These are phyloP conservation scores for Trametes sanguinea DNA, from an alignment of 768 basidiomycete genomes.

Conservation along the genomic window DNA sequence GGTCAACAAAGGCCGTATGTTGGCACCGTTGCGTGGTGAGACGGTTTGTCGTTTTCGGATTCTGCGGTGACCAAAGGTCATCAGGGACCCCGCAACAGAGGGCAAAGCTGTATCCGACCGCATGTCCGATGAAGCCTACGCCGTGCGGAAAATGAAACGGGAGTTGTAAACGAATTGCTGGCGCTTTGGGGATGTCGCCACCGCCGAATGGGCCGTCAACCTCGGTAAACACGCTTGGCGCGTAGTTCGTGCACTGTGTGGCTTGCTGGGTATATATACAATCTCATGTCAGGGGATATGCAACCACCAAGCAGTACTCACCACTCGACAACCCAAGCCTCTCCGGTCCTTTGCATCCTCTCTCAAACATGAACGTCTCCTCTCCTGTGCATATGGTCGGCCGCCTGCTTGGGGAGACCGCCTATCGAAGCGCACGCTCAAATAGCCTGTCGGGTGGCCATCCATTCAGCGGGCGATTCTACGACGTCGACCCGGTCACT, in stretches of 20 bases:
- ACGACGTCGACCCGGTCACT: slow-evolving; percentile 58
- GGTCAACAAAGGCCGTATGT: slow-evolving; percentile 15
- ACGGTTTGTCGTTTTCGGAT: slow-evolving; percentile 14
- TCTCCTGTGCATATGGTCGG: slow-evolving; percentile 28
- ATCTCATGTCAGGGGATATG: background rate
- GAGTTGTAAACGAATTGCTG: background rate
- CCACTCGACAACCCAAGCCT: background rate
- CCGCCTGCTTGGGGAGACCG: slow-evolving; percentile 17
- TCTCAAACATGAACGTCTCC: slow-evolving; percentile 22
- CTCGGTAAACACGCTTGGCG: background rate
- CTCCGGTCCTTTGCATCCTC: background rate
- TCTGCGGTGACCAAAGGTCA: slow-evolving; percentile 10
- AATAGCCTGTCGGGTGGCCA: background rate
- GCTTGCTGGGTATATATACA: slow-evolving; percentile 6
- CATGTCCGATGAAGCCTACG: slow-evolving; percentile 6
- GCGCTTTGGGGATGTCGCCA: background rate
- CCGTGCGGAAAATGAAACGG: slow-evolving; percentile 4
- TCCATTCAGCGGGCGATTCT: slow-evolving; percentile 36
- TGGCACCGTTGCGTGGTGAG: slow-evolving; percentile 5
- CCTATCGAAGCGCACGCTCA: background rate
- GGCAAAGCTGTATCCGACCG: slow-evolving; percentile 14
- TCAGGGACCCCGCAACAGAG: slow-evolving; percentile 1
- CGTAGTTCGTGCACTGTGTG: background rate
- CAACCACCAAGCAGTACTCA: background rate
- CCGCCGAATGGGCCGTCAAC: background rate